Evolutionary conservation across 2,329 filamentous ascomycete species (phyloP), one percentile per base, ranked within the genome.

Genomic region (Huntiella savannae): DNA sequence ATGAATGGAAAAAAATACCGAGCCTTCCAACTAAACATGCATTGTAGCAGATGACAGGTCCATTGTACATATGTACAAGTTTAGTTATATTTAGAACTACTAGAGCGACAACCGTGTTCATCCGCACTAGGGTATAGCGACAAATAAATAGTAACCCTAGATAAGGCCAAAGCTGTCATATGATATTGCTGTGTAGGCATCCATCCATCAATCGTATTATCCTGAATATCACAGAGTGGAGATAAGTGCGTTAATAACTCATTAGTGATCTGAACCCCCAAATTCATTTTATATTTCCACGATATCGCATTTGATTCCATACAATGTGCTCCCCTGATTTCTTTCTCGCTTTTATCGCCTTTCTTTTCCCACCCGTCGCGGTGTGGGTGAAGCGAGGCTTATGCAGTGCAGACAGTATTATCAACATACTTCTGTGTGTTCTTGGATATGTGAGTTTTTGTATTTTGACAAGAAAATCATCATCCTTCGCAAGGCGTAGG

Each of bases 331-430:
- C 68, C 47, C 56, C 68, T 44, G 75, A 79, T 58, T 61, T 75
- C 55, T 78, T 80, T 58, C 71, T 80, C 52, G 73, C 69, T 58
- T 55, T 79, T 35, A 59, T 80, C 52, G 76, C 76, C 57, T 64
- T 79, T 49, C 63, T 80, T 53, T 79, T 79, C 57, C 76, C 76
- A 33, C 76, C 76, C 50, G 61, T 80, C 5, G 13, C 12, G 85
- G 91, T 98, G 56, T 98, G 91, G 91, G 84, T 98, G 51, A 98
- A 96, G 67, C 70, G 81, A 57, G 91, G 91, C 53, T 70, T 98
- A 64, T 98, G 91, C 70, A 82, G 79, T 52, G 85, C 79, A 48
- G 91, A 96, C 65, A 88, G 82, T 6, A 58, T 96, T 56, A 93
- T 98, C 69, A 98, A 98, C 68, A 79, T 96, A 61, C 79, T 87